A percentile compares a stretch with the other conserved stretches of the same genome.
phyloP scores from a whole-genome alignment of 352 stramenopile genomes.

The Globisporangium rhizosaccharum region DNA sequence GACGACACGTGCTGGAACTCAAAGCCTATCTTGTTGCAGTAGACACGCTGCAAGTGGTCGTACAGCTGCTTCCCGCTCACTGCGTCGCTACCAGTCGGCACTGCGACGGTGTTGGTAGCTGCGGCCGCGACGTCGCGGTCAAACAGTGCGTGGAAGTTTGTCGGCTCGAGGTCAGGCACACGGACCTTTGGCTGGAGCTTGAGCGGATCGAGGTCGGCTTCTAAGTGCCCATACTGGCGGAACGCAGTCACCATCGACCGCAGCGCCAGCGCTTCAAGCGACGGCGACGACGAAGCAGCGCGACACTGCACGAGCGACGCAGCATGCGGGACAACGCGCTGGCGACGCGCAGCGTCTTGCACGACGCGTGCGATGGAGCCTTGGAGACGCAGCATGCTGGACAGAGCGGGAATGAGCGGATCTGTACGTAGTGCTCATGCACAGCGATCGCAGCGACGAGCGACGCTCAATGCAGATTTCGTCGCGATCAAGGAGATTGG shows the following conservation, averaged over 20 bases:
- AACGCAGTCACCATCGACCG: slow-evolving; percentile 69
- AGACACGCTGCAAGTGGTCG: slow-evolving; percentile 48
- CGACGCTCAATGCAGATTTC: no score
- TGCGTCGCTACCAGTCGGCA: slow-evolving; percentile 10
- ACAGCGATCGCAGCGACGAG: not conserved
- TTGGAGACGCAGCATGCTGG: slow-evolving; percentile 56
- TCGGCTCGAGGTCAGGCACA: slow-evolving; percentile 29
- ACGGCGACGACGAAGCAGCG: slow-evolving; percentile 24
- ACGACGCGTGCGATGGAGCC: slow-evolving; percentile 24
- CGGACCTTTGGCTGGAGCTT: slow-evolving; percentile 26
- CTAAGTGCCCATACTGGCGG: slow-evolving; percentile 68
- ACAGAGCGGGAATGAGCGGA: not conserved
- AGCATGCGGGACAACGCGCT: not conserved
- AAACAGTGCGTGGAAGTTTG: slow-evolving; percentile 57
- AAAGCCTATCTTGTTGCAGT: slow-evolving; percentile 78
- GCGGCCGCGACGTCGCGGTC: slow-evolving; percentile 12
- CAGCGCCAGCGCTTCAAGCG: slow-evolving; percentile 56
- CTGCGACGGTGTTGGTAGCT: slow-evolving; percentile 14
- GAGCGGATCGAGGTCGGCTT: slow-evolving; percentile 69
- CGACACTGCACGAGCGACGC: not conserved
- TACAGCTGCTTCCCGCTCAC: slow-evolving; percentile 46
- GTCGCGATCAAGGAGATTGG: no score
- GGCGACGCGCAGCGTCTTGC: slow-evolving; percentile 14
- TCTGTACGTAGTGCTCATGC: not conserved
- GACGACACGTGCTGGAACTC: slow-evolving; percentile 76